Percentiles rank a stretch among this genome's conserved stretches.
phyloP scores from a whole-genome alignment of 2,329 filamentous ascomycete genomes.

The Stachybotrys echinatus region DNA sequence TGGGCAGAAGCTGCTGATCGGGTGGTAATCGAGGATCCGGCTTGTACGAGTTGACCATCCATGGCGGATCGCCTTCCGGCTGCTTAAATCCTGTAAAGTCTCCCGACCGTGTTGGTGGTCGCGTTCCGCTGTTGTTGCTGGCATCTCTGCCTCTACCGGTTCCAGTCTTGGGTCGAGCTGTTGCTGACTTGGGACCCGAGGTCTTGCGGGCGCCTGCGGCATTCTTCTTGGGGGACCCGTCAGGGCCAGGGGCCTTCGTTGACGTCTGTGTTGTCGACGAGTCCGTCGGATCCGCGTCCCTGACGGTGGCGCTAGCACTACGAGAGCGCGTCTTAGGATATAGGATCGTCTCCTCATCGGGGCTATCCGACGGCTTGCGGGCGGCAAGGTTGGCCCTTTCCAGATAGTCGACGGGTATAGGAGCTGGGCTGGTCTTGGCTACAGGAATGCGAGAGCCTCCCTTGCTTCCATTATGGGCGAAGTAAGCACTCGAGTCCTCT shows the following conservation, averaged over 20 bases:
- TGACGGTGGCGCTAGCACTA: slow-evolving; percentile 59
- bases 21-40: slow-evolving; percentile 90
- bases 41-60: slow-evolving; percentile 92
- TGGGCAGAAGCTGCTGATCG: slow-evolving; percentile 92
- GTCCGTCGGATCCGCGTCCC: slow-evolving; percentile 13
- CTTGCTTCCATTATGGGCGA: slow-evolving; percentile 47
- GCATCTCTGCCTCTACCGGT: slow-evolving; percentile 47
- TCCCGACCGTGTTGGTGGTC: slow-evolving; percentile 59
- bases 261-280: slow-evolving; percentile 16
- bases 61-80: slow-evolving; percentile 92
- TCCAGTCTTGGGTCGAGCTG: slow-evolving; percentile 57
- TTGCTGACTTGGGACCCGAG: slow-evolving; percentile 35
- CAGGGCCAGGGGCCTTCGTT: slow-evolving; percentile 39
- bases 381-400: slow-evolving; percentile 67
- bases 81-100: slow-evolving; percentile 52
- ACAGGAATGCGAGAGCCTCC: slow-evolving; percentile 81
- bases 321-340: slow-evolving; percentile 61
- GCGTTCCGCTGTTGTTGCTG: slow-evolving; percentile 40
- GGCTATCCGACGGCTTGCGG: slow-evolving; percentile 51
- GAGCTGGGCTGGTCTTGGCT: slow-evolving; percentile 71
- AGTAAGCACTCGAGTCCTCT: slow-evolving; percentile 49
- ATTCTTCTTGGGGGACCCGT: slow-evolving; percentile 51
- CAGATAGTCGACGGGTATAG: slow-evolving; percentile 65
- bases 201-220: slow-evolving; percentile 34
- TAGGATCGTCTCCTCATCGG: slow-evolving; percentile 54